These are phyloP conservation scores for Leishmania aethiopica DNA, from an alignment of 208 protist genomes.

Conservation along the genomic window DNA sequence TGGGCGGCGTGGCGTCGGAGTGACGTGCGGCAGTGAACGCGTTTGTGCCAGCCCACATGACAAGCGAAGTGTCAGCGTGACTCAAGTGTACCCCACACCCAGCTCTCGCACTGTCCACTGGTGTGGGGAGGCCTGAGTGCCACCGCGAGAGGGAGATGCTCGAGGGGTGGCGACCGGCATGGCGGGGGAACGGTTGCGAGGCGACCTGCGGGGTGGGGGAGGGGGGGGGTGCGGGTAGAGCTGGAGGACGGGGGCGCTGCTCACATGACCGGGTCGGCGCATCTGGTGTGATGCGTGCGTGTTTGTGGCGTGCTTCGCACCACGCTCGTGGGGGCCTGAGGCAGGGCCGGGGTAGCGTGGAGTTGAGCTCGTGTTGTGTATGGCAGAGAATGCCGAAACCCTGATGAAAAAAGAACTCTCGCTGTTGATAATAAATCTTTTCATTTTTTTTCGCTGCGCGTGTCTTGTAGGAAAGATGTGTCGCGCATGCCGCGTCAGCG, in stretches of 20 bases:
- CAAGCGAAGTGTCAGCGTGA: too few relatives aligned
- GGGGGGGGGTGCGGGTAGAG: not conserved
- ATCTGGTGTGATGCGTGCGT: not conserved
- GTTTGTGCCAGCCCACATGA: too few relatives aligned
- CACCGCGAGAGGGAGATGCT: too few relatives aligned
- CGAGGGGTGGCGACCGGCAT: too few relatives aligned
- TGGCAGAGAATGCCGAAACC: not conserved
- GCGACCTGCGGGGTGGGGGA: too few relatives aligned
- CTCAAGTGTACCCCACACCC: too few relatives aligned
- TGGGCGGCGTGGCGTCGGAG: too few relatives aligned
- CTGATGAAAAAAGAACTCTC: not conserved
- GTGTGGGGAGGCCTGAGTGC: too few relatives aligned
- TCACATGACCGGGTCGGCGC: not conserved
- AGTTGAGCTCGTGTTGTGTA: not conserved
- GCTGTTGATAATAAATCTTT: not conserved
- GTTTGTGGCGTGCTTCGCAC: not conserved
- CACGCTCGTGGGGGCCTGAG: not conserved
- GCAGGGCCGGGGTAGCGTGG: not conserved
- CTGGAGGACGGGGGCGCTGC: not conserved
- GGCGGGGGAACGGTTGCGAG: not conserved
- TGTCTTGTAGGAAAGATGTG: not conserved
- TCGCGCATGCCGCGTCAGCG: not conserved
- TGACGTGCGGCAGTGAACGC: too few relatives aligned
- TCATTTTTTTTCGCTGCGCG: not conserved
- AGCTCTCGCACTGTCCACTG: too few relatives aligned